Evolutionary conservation across 106 monocot species (phyloP), one percentile per base, ranked within the genome.

Genomic region (Dendrobium huoshanense): DNA sequence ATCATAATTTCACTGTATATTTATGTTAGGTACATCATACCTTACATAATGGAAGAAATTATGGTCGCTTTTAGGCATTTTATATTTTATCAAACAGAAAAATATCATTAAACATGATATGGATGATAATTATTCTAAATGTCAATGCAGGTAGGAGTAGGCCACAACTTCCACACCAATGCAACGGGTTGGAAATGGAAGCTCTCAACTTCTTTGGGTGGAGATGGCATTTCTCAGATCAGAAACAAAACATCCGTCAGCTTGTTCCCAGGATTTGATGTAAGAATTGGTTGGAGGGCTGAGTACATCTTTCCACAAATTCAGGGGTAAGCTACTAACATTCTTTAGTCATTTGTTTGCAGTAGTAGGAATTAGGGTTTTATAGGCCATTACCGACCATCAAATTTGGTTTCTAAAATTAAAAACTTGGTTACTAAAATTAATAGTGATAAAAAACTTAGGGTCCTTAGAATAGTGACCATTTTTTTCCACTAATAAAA

Each of bases 301-400:
- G 98, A 98, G 77, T 98, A 98, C 72, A 72, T 95, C 65, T 92
- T 98, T 82, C 98, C 98, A 43, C 95, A 98, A 73, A 88, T 98
- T 68, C 90, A 95, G 44, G 98, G 98, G 98, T 98, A 85, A 82
- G 84, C 80, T 31, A 55, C 75, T 16, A 22, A 8, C 16, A 20
- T 5, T 49, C 40, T n/a, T 70, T 70, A 70, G 4, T 15, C 70
- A 70, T 70, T 0, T 70, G 70, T 70, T 70, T 70, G 37, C 37
- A 37, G 40, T 70, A 70, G 9, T 70, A 1, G 37, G 29, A 70
- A 37, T 15, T 33, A 37, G 70, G 29, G 29, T n/a, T 70, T 16
- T 33, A 45, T 6, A 45, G 6, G 45, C 0, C 8, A 45, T 45
- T 45, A 45, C 9, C 45, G 9, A 45, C 45, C 45, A 45, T 45